Conservation (phyloP, 257 asterid species). For the Nyctanthes arbortristis region DNA sequence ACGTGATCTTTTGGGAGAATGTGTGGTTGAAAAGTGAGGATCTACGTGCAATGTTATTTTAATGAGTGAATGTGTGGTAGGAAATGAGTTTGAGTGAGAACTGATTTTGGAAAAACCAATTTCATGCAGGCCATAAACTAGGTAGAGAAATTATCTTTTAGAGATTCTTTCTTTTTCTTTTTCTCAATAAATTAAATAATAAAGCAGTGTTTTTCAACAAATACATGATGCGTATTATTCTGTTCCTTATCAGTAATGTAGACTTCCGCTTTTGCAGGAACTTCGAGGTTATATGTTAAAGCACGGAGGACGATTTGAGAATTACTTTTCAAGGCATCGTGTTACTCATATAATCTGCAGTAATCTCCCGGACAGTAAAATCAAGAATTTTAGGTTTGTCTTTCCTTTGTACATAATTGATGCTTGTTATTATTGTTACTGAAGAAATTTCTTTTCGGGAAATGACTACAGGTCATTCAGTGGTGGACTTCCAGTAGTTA, state of each 20-base stretch:
- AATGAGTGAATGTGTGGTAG: too few relatives aligned
- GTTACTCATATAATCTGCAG: conserved; percentile 96
- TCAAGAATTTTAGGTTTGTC: conserved; percentile 83
- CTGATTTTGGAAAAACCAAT: too few relatives aligned
- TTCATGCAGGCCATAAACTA: neutral
- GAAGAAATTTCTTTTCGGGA: conserved; percentile 14
- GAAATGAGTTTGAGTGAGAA: too few relatives aligned
- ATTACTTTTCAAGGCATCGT: conserved; percentile 79
- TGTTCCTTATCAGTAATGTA: conserved; percentile 8
- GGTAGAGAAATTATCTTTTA: neutral
- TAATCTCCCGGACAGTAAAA: conserved; percentile 92
- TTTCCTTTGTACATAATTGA: conserved; percentile 14
- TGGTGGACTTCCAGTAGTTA: conserved; percentile 92
- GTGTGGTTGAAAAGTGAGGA: too few relatives aligned
- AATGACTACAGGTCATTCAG: conserved; percentile 76
- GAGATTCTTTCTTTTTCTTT: neutral
- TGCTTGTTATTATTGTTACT: conserved; percentile 21
- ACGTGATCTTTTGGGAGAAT: too few relatives aligned
- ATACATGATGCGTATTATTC: neutral
- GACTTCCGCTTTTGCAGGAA: conserved; percentile 53
- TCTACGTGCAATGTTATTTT: too few relatives aligned
- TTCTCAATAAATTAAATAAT: too few relatives aligned
- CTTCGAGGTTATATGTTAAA: conserved; percentile 83
- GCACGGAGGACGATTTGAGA: conserved; percentile 87
- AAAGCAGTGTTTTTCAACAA: neutral